A percentile compares a stretch with the other conserved stretches of the same genome.
These are phyloP conservation scores for Boletus rufocinnamomeus DNA, from an alignment of 768 basidiomycete species.

Conservation along the genomic window DNA sequence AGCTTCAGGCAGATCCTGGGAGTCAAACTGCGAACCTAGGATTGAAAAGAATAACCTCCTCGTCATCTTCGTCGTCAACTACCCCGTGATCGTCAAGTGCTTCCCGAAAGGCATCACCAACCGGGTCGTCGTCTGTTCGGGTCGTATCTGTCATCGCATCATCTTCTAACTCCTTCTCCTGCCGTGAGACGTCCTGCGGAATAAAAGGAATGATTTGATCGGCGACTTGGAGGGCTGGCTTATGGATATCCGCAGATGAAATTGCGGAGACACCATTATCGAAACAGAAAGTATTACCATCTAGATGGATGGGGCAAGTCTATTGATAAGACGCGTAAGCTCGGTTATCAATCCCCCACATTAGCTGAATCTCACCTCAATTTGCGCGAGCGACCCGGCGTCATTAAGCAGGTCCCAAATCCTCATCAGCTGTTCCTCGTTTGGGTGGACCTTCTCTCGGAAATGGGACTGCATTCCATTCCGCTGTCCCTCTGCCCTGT, in stretches of 20 bases:
- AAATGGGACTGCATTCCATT: slow-evolving; percentile 33
- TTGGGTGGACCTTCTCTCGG: slow-evolving; percentile 70
- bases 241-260: slow-evolving; percentile 8
- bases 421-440: slow-evolving; percentile 94
- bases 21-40: slow-evolving; percentile 47
- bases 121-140: slow-evolving; percentile 73
- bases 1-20: slow-evolving; percentile 6
- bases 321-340: slow-evolving; percentile 21
- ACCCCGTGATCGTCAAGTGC: slow-evolving; percentile 40
- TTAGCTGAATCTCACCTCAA: slow-evolving; percentile 48
- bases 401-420: slow-evolving; percentile 83
- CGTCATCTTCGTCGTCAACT: slow-evolving; percentile 51
- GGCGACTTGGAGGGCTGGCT: slow-evolving; percentile 1
- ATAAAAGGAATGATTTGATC: slow-evolving; percentile 21
- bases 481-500: slow-evolving; percentile 25
- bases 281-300: slow-evolving; percentile 26
- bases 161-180: slow-evolving; percentile 45
- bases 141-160: slow-evolving; percentile 68
- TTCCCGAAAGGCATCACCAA: slow-evolving; percentile 65
- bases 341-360: slow-evolving; percentile 7
- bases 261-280: slow-evolving; percentile 6
- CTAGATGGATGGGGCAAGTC: slow-evolving; percentile 29
- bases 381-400: slow-evolving; percentile 56
- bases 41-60: slow-evolving; percentile 76
- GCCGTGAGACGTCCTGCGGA: slow-evolving; percentile 1